Conservation (phyloP, 768 basidiomycete species). For the Paxillus involutus region DNA sequence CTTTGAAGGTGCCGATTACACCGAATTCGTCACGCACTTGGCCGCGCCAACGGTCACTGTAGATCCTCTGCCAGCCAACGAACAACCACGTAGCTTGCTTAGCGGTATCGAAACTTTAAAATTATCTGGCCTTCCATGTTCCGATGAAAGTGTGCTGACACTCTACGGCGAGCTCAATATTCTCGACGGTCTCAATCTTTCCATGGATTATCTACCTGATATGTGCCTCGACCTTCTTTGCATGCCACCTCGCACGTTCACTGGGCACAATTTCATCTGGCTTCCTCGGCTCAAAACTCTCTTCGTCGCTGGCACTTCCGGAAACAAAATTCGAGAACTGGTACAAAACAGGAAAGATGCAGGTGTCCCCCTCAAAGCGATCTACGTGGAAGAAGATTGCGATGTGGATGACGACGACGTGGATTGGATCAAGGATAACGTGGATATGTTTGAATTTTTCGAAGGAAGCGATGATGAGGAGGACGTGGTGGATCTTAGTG, state of each 20-base stretch:
- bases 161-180: slow-evolving; percentile 50
- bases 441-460: slow-evolving; percentile 55
- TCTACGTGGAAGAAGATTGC: slow-evolving; percentile 46
- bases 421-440: slow-evolving; percentile 50
- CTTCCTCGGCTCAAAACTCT: slow-evolving; percentile 55
- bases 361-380: slow-evolving; percentile 46
- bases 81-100: slow-evolving; percentile 37
- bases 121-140: slow-evolving; percentile 50
- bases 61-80: slow-evolving; percentile 36
- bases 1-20: slow-evolving; percentile 55
- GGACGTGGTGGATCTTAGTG: slow-evolving; percentile 30
- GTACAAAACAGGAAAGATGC: slow-evolving; percentile 41
- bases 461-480: slow-evolving; percentile 55
- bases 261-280: slow-evolving; percentile 18
- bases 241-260: not conserved
- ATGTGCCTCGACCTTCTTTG: slow-evolving; percentile 26
- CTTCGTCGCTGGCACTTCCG: slow-evolving; percentile 44
- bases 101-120: slow-evolving; percentile 51
- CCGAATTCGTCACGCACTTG: slow-evolving; percentile 46
- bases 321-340: slow-evolving; percentile 41
- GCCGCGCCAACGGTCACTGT: slow-evolving; percentile 14
- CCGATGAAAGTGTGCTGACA: slow-evolving; percentile 26
- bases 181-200: slow-evolving; percentile 43
- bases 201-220: slow-evolving; percentile 30
- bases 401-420: slow-evolving; percentile 41